Base-by-base conservation (phyloP, 1,139 yeast species). In the Candida sp. region DNA sequence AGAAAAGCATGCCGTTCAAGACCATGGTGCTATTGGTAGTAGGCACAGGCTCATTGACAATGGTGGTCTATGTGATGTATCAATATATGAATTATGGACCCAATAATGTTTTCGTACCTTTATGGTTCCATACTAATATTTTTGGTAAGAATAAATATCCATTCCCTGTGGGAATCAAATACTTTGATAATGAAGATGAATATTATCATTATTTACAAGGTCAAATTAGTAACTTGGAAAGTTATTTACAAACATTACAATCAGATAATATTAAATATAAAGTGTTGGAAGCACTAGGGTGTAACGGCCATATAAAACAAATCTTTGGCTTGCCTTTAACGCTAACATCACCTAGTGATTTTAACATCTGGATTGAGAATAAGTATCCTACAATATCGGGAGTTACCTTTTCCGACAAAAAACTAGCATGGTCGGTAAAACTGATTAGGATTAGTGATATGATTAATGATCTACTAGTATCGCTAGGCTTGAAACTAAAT, bases 361-460 rank as follows among this genome's bases (percentile, higher is more conserved):
- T 61, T 36, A 45, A 55, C 4, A 60, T 67, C 4, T 66, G 73
- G 73, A 48, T 68, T 6, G 68, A 67, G 43, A 50, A 62, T 12
- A 54, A 54, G 30, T 49, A 54, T 36, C 66, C 70, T 2, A 58
- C 67, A 7, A 49, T 69, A 2, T 63, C 67, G 3, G 75, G 75
- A 1, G 38, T 65, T 11, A 55, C 56, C 40, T 45, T 68, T 15
- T 38, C 46, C 21, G 39, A 43, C 9, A 12, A 48, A 35, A 35
- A 36, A 35, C 29, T 49, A 19, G 33, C 43, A 39, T 68, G 75
- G 75, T 43, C 45, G 7, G 55, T 68, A 11, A 63, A 62, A 43
- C 65, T 62, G 38, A 49, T 69, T 7, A 56, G 58, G 37, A 43
- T 62, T 33, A 44, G 48, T 4, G 48, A 65, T 1, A 48, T 56